Evolutionary conservation across 1,284 basidiomycete species (phyloP).

Genomic region (Tilletia walkeri): DNA sequence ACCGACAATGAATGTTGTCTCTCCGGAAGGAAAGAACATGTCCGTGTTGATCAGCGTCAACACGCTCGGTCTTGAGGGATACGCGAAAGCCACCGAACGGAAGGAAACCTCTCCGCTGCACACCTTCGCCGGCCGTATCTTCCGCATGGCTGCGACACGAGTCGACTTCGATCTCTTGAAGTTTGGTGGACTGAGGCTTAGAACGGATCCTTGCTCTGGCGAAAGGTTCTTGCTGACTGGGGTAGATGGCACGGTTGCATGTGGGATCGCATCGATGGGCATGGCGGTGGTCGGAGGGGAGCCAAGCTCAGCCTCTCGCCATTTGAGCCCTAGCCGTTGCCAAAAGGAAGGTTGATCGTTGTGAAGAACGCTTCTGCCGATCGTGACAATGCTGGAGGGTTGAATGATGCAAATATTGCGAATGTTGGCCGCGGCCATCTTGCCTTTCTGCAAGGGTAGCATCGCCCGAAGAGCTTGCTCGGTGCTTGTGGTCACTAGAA

Average conservation of each 20-base stretch:
- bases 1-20: constrained; percentile 90
- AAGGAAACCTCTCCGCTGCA: constrained; percentile 73
- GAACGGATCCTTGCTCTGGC: background rate
- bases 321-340: too few species aligned
- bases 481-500: constrained; percentile 80
- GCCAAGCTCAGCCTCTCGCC: too few species aligned
- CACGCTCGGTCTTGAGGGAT: constrained; percentile 73
- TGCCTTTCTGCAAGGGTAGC: constrained; percentile 77
- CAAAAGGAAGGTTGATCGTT: too few species aligned
- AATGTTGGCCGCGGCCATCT: constrained; percentile 70
- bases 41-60: constrained; percentile 67
- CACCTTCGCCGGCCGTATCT: constrained; percentile 29
- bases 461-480: constrained; percentile 81
- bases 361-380: too few species aligned
- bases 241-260: constrained; percentile 19
- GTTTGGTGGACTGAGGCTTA: background rate
- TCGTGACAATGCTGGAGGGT: background rate
- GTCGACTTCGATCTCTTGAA: background rate
- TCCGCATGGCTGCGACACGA: constrained; percentile 29
- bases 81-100: constrained; percentile 75
- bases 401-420: background rate
- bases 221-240: constrained; percentile 15
- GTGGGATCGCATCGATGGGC: constrained; percentile 30
- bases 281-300: constrained; percentile 19
- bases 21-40: constrained; percentile 72